A percentile compares a stretch with the other conserved stretches of the same genome.
These are phyloP conservation scores for Globisporangium uncinulatum DNA, from an alignment of 352 stramenopile genomes.

Conservation along the genomic window DNA sequence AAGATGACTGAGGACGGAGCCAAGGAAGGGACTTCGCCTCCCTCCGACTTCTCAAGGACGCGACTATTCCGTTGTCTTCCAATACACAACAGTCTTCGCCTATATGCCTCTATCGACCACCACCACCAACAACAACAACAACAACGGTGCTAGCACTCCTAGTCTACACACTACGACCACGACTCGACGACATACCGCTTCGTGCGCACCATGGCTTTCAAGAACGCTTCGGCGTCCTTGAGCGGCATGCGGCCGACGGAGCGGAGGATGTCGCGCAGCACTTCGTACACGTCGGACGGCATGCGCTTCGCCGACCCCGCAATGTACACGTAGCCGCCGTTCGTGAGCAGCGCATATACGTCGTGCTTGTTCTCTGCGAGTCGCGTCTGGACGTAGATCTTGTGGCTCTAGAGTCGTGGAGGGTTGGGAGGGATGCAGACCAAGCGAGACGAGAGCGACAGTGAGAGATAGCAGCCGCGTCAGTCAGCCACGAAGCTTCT, in stretches of 20 bases:
- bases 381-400: constrained; percentile 90
- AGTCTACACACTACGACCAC: constrained; percentile 47
- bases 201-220: constrained; percentile 67
- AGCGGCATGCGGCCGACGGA: constrained; percentile 66
- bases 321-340: constrained; percentile 76
- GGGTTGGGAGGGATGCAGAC: not conserved
- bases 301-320: constrained; percentile 90
- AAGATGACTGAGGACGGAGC: too few species aligned
- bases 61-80: too few species aligned
- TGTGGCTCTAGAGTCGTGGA: constrained; percentile 36
- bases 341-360: constrained; percentile 66
- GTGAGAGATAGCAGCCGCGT: too few species aligned
- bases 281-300: constrained; percentile 88
- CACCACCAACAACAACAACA: not conserved
- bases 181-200: constrained; percentile 86
- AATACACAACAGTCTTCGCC: too few species aligned
- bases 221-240: constrained; percentile 55
- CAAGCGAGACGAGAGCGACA: not conserved
- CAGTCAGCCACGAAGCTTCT: not conserved
- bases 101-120: not conserved
- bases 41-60: too few species aligned
- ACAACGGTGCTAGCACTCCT: not conserved
- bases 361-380: constrained; percentile 77
- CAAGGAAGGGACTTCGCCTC: too few species aligned
- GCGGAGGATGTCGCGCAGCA: constrained; percentile 80